Percentiles rank a stretch among this genome's conserved stretches.
Evolutionary conservation across 2,329 filamentous ascomycete genomes (phyloP).

Genomic region (Exophiala alcalophila): DNA sequence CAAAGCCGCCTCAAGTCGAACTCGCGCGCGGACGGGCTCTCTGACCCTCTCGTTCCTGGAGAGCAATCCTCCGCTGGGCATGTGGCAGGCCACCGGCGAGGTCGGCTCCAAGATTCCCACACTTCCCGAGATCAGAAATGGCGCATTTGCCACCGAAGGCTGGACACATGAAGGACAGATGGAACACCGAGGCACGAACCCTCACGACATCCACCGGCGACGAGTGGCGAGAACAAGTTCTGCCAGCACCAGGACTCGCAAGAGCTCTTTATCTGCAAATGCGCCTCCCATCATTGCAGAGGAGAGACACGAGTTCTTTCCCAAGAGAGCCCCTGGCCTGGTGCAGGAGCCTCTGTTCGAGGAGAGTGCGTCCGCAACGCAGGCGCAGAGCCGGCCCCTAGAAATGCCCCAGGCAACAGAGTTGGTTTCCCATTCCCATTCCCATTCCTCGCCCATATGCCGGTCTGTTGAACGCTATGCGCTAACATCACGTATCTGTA

Average conservation of each 20-base stretch:
- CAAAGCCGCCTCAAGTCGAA: constrained; percentile 6
- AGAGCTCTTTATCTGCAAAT: constrained; percentile 18
- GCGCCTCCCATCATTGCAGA: constrained; percentile 19
- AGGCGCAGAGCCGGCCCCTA: constrained; percentile 3
- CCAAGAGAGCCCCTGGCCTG: constrained; percentile 12
- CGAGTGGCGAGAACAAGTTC: constrained; percentile 31
- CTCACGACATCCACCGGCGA: constrained; percentile 33
- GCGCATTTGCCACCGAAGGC: constrained; percentile 32
- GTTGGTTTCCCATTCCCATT: constrained; percentile 2
- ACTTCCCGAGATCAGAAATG: constrained; percentile 34
- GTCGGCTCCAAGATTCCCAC: constrained; percentile 35
- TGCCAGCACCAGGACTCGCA: constrained; percentile 27
- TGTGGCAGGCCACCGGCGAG: constrained; percentile 37
- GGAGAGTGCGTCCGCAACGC: constrained; percentile 10
- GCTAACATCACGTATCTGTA: constrained; percentile 3
- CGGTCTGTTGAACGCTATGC: neutral
- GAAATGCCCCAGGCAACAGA: constrained; percentile 10
- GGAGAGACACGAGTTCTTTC: constrained; percentile 27
- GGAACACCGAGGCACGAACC: constrained; percentile 32
- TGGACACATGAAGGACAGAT: constrained; percentile 36
- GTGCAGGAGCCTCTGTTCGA: constrained; percentile 12
- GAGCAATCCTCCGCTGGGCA: constrained; percentile 35
- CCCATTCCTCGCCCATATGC: neutral
- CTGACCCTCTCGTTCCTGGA: constrained; percentile 31
- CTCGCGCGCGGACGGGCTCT: constrained; percentile 25